Evolutionary conservation across 805 yeast genomes (phyloP), one percentile per base, ranked within the genome.

Genomic region (Sugiyamaella marilandica): DNA sequence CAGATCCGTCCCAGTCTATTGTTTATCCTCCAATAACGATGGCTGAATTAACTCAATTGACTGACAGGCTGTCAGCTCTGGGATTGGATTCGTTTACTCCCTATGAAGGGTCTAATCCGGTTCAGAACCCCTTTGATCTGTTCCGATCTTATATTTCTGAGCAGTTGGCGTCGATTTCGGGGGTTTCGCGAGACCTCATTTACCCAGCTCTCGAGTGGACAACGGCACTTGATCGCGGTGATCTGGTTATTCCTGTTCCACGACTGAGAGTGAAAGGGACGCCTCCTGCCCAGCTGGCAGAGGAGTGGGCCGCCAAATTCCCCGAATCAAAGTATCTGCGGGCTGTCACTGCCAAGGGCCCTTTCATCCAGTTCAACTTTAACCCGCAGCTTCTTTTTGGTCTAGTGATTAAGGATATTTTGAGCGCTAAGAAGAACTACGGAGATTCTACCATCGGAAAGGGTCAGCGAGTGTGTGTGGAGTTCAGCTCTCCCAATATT

Each of bases 401-500:
- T 57, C 72, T 84, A 53, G 90, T 88, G 32, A 73, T 87, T 51
- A 83, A 82, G 56, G 91, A 85, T 63, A 73, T 84, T 41, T 77
- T 91, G 61, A 72, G 73, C 48, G 78, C 85, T 69, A 76, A 75
- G 52, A 65, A 66, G 2, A 72, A 76, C 37, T 94, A 81, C 69
- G 99, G 99, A 60, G 72, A 82, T 45, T 74, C 84, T 61, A 87
- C 90, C 47, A 62, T 87, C 51, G 97, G 94, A 53, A 71, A 71
- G 39, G 83, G 82, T 58, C 85, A 89, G 73, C 84, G 76, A 57
- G 77, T 86, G 14, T 63, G 90, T 44, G 78, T 94, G 62, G 99
- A 94, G 71, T 94, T 94, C 65, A 88, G 97, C 1, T 91, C 98
- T 34, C 99, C 99, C 59, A 94, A 94, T 72, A 92, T 94, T 65